These are phyloP conservation scores for Leishmania gerbilli DNA, from an alignment of 208 protist genomes.

Conservation along the genomic window DNA sequence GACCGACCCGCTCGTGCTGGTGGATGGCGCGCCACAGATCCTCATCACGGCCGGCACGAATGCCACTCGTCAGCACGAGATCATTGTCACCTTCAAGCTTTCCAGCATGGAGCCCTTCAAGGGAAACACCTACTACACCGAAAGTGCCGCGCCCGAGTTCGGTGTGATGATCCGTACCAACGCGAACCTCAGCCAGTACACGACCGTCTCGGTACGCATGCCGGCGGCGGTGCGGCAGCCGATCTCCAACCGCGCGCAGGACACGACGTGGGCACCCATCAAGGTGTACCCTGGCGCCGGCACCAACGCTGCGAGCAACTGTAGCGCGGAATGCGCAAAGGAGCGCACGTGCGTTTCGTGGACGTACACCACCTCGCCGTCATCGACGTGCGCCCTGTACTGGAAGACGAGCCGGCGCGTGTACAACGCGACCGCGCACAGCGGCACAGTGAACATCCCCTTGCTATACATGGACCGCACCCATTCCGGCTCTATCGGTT, in stretches of 20 bases:
- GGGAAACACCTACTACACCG: slow-evolving; percentile 24
- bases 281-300: slow-evolving; percentile 27
- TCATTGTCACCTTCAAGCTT: slow-evolving; percentile 42
- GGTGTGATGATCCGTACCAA: slow-evolving; percentile 36
- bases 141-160: slow-evolving; percentile 33
- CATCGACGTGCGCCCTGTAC: slow-evolving; percentile 36
- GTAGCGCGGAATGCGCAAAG: slow-evolving; percentile 34
- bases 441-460: slow-evolving; percentile 39
- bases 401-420: slow-evolving; percentile 27
- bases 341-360: slow-evolving; percentile 44
- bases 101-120: slow-evolving; percentile 28
- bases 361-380: slow-evolving; percentile 29
- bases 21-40: slow-evolving; percentile 5
- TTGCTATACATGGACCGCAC: slow-evolving; percentile 36
- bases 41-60: slow-evolving; percentile 15
- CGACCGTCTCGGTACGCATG: slow-evolving; percentile 42
- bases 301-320: slow-evolving; percentile 21
- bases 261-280: slow-evolving; percentile 19
- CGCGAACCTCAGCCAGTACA: slow-evolving; percentile 24
- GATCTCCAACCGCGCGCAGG: slow-evolving; percentile 19
- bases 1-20: slow-evolving; percentile 2
- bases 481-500: slow-evolving; percentile 37
- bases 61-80: slow-evolving; percentile 45
- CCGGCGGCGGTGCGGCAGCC: slow-evolving; percentile 23
- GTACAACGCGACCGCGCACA: slow-evolving; percentile 16